Percentiles rank a stretch among this genome's conserved stretches.
Conservation (phyloP, 306 rosid genomes). For the Alnus glutinosa region DNA sequence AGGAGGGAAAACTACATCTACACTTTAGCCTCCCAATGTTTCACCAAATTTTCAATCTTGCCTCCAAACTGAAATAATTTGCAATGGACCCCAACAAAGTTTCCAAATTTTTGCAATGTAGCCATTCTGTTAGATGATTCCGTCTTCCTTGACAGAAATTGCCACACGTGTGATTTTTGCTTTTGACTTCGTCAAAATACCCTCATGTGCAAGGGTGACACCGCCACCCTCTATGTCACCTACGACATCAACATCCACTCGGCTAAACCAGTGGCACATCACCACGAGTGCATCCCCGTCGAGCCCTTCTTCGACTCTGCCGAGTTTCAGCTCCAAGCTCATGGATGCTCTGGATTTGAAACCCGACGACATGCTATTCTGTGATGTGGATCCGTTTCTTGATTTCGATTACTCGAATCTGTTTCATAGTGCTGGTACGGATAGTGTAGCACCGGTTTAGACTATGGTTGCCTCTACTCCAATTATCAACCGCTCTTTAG, state of each 20-base stretch:
- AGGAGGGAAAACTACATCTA: too few species aligned
- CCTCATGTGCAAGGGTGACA: slow-evolving; percentile 95
- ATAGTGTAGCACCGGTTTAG: slow-evolving; percentile 89
- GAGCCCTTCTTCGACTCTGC: slow-evolving; percentile 73
- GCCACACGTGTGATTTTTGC: too few species aligned
- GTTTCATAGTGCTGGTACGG: slow-evolving; percentile 41
- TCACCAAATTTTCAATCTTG: too few species aligned
- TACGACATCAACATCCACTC: slow-evolving; percentile 95
- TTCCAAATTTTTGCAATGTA: too few species aligned
- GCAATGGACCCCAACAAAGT: too few species aligned
- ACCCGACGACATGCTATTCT: slow-evolving; percentile 55
- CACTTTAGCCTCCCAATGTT: too few species aligned
- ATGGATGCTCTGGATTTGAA: slow-evolving; percentile 55
- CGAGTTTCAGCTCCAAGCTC: slow-evolving; percentile 49
- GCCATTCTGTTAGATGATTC: too few species aligned
- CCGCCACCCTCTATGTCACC: slow-evolving; percentile 83
- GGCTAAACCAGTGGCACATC: slow-evolving; percentile 80
- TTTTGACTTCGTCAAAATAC: not conserved
- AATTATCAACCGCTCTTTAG: slow-evolving; percentile 37
- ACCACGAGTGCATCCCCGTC: slow-evolving; percentile 91
- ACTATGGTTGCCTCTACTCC: slow-evolving; percentile 37
- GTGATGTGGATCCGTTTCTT: slow-evolving; percentile 72
- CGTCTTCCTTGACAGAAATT: too few species aligned
- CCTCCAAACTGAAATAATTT: too few species aligned
- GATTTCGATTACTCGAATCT: slow-evolving; percentile 70